Evolutionary conservation across 495 filamentous ascomycete species (phyloP), one percentile per base, ranked within the genome.

Genomic region (Lasiosphaeris hirsuta): DNA sequence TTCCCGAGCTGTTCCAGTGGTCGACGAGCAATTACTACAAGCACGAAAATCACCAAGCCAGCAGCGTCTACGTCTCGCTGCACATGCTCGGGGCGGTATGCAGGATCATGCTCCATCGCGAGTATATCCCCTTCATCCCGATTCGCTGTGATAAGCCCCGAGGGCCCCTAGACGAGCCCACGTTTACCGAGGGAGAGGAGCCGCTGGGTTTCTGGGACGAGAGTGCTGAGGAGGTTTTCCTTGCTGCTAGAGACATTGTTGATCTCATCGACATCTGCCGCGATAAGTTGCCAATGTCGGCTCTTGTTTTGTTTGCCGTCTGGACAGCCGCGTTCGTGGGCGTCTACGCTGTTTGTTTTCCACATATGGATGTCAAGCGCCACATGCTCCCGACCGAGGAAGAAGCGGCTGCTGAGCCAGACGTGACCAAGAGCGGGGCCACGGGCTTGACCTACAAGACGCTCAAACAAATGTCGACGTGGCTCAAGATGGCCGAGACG

Each of bases 71-170:
- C 61, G 86, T 86, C 4, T 78, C 90, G 17, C 78, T 94, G 70
- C 90, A 96, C 63, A 85, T 88, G 58, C 83, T 90, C 5, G 86
- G 87, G 61, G 85, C 86, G 35, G 74, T 95, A 7, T 92, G 87
- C 56, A 77, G 83, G 37, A 90, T 96, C 52, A 85, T 90, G 65
- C 78, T 95, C 18, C 87, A 94, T 68, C 81, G 90, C 56, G 85
- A 91, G 63, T 92, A 90, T 64, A 79, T 95, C 30, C 89, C 90
- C 0, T 94, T 93, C 66, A 79, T 96, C 13, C 88, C 91, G 7
- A 69, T 92, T 15, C 83, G 83, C 3, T 90, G 86, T 71, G 67
- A 72, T 18, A 82, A 81, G 58, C 89, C 90, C 0, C 65, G 81
- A 18, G 90, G 90, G 0, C 90, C 90, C 0, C 69, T 91, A 14